phyloP scores from a whole-genome alignment of 495 filamentous ascomycete species.

The Penicillium coffeae region DNA sequence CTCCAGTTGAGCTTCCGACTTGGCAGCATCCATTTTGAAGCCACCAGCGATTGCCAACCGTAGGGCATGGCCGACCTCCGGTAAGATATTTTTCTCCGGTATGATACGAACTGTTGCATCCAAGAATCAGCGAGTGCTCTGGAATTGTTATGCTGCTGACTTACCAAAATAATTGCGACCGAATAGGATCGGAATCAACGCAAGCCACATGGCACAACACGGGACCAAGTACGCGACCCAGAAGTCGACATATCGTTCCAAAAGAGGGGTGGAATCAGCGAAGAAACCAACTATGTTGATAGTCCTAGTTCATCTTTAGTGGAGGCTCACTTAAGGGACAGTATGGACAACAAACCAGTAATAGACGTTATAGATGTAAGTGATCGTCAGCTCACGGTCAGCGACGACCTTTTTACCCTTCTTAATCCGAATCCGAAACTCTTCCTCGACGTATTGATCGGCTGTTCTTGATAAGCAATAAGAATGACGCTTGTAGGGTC shows the following conservation, averaged over 20 bases:
- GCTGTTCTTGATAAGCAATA: no score
- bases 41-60: constrained; percentile 9
- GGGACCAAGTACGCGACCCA: constrained; percentile 44
- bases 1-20: constrained; percentile 19
- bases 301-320: constrained; percentile 25
- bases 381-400: constrained; percentile 57
- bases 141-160: not conserved
- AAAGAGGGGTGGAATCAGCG: constrained; percentile 39
- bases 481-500: not conserved
- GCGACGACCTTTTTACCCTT: constrained; percentile 54
- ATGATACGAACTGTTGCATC: not conserved
- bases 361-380: constrained; percentile 61
- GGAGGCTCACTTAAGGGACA: not conserved
- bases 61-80: not conserved
- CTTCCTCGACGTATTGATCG: constrained; percentile 52
- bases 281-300: constrained; percentile 37
- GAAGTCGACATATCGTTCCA: constrained; percentile 46
- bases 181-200: constrained; percentile 27
- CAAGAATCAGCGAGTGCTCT: not conserved
- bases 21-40: constrained; percentile 25
- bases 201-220: constrained; percentile 24
- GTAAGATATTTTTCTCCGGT: not conserved
- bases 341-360: constrained; percentile 45
- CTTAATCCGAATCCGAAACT: constrained; percentile 41
- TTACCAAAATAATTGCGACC: constrained; percentile 18